Conservation (phyloP, 2,329 filamentous ascomycete genomes). For the Fusarium mangiferae region DNA sequence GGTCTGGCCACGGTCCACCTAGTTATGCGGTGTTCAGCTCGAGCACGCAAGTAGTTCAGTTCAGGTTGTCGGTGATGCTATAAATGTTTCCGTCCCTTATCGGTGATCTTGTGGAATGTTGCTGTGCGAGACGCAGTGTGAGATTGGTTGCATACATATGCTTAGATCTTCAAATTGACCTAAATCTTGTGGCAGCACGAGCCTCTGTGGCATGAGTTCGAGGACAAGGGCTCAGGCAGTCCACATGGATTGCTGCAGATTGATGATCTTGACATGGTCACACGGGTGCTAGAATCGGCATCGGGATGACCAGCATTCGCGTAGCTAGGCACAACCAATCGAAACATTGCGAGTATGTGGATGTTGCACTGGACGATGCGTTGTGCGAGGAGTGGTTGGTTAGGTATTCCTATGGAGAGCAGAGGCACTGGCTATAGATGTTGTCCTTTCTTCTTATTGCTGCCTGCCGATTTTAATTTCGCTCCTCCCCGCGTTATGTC, state of each 20-base stretch:
- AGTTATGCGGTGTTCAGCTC: not conserved
- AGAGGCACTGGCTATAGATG: not conserved
- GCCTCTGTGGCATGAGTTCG: slow-evolving; percentile 23
- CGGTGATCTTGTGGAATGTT: slow-evolving; percentile 20
- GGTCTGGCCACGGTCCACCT: not conserved
- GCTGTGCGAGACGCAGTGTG: not conserved
- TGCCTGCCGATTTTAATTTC: not conserved
- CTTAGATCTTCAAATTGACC: slow-evolving; percentile 15
- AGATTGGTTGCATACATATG: slow-evolving; percentile 16
- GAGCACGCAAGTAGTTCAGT: not conserved
- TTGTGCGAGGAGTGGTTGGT: not conserved
- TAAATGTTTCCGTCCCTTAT: slow-evolving; percentile 7
- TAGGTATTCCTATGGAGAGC: not conserved
- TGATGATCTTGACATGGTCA: slow-evolving; percentile 33
- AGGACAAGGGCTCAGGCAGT: slow-evolving; percentile 17
- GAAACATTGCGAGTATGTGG: not conserved
- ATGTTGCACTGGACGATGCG: not conserved
- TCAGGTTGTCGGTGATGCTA: not conserved
- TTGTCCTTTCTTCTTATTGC: not conserved
- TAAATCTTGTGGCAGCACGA: slow-evolving; percentile 28
- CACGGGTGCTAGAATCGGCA: slow-evolving; percentile 25
- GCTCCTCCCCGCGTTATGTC: not conserved
- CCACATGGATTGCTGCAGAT: slow-evolving; percentile 22
- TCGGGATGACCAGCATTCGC: slow-evolving; percentile 6
- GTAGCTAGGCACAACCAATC: slow-evolving; percentile 5